Evolutionary conservation across 345 rosid genomes (phyloP), one percentile per base, ranked within the genome.

Genomic region (Euclidium syriacum): DNA sequence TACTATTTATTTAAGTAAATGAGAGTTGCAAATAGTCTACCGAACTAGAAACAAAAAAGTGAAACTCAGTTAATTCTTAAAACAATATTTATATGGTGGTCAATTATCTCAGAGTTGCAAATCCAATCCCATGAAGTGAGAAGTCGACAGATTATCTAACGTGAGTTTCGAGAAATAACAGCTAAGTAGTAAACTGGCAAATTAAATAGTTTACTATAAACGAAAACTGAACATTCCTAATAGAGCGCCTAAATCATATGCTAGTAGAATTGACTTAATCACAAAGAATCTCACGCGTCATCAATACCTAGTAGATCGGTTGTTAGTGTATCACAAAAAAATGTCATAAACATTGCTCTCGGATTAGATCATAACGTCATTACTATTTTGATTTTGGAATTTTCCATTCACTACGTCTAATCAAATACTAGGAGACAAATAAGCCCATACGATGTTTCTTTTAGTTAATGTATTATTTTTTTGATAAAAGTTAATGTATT

Each of bases 161-260:
- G 62, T 52, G 40, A 52, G 2, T 38, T 26, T 20, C 12, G 3
- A 52, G 39, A 54, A 25, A 17, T 17, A 16, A 55, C 23, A 53
- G 62, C 19, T 7, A 24, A 0, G 34, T 15, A 0, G 34, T 15
- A 6, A n/a, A 47, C 17, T 11, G 17, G 4, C 17, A 50, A 34
- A 6, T 53, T 32, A 17, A 51, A 9, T 2, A 51, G 2, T 4
- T 32, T 33, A 33, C 47, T 39, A 38, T 4, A 38, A 64, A 32
- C 10, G 43, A 14, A 17, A 34, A 22, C 7, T 16, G 18, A 22
- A 30, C 34, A n/a, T 41, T 52, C 61, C 62, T 32, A 32, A 14
- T 47, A 26, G 2, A 66, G 33, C 34, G 56, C 40, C 64, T 56
- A 56, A 66, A 56, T 47, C 32, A 14, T 25, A 47, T 27, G 50